Evolutionary conservation across 2,329 filamentous ascomycete species (phyloP), one percentile per base, ranked within the genome.

Genomic region (Aspergillus pseudoviridinutans): DNA sequence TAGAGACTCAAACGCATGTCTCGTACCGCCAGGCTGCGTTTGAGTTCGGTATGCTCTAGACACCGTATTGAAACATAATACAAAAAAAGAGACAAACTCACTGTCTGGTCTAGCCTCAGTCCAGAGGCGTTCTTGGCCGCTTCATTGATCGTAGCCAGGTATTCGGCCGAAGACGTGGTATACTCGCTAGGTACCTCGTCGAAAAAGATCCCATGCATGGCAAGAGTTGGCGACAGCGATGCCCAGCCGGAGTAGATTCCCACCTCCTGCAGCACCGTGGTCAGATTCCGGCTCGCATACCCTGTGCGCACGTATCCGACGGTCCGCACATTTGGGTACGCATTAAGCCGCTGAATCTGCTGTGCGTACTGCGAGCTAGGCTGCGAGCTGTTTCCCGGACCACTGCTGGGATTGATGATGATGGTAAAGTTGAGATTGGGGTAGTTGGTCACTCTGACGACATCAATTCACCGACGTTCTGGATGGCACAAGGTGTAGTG

Each of bases 281-380:
- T 52, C n/a, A 71, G 57, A 50, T 68, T 61, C 20, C 72, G 61
- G 1, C 59, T 60, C 2, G 66, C 74, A 56, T 76, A 76, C 4
- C 58, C 56, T 1, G 74, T 77, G 4, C 69, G 69, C 12, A 79
- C 72, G 55, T 79, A 79, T 12, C 77, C 77, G n/a, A 79, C 60
- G 2, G 72, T 67, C 0, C 67, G 63, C 17, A 76, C 71, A 56
- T 79, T 78, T 49, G 66, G 20, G 52, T 73, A 73, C 7, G 61
- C 66, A 57, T 76, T 77, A 3, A 79, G 66, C 53, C 67, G 69
- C 6, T 68, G 61, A 25, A 78, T 66, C 1, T 66, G 72, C 8
- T 63, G 55, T 32, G 70, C 70, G 58, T 75, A 77, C 57, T 70
- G 69, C 0, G 61, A 58, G 53, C 74, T 71, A 1, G 75, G 76